Evolutionary conservation across 177 flowering plant species (phyloP).

Genomic region (Vitis hybrid): DNA sequence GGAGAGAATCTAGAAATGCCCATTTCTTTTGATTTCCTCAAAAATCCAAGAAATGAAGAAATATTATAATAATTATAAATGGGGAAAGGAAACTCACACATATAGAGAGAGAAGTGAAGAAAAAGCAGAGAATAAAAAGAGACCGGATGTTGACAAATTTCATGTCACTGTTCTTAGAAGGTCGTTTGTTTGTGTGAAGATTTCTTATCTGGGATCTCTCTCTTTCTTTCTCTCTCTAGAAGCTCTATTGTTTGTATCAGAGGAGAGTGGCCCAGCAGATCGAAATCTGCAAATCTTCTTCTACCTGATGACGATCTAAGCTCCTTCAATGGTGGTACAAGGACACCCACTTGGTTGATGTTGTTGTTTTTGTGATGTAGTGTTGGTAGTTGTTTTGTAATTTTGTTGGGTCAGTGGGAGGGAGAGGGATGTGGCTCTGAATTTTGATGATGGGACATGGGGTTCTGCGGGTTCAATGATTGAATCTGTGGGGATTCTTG

Average conservation of each 20-base stretch:
- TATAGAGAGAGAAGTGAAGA: slow-evolving; percentile 29
- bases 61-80: not conserved
- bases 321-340: slow-evolving; percentile 51
- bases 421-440: slow-evolving; percentile 15
- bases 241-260: no score
- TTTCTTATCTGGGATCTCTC: slow-evolving; percentile 87
- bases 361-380: slow-evolving; percentile 11
- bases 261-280: slow-evolving; percentile 65
- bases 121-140: slow-evolving; percentile 81
- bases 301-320: slow-evolving; percentile 59
- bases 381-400: slow-evolving; percentile 3
- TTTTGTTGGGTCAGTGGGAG: slow-evolving; percentile 17
- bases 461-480: slow-evolving; percentile 22
- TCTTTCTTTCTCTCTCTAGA: slow-evolving; percentile 37
- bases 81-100: not conserved
- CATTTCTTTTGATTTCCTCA: slow-evolving; percentile 33
- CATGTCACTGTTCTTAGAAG: slow-evolving; percentile 84
- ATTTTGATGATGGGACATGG: slow-evolving; percentile 22
- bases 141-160: slow-evolving; percentile 95
- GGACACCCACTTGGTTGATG: slow-evolving; percentile 17
- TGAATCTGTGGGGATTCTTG: slow-evolving; percentile 40
- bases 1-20: slow-evolving; percentile 74
- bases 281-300: slow-evolving; percentile 51
- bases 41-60: slow-evolving; percentile 25
- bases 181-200: slow-evolving; percentile 67